Evolutionary conservation across 2,329 filamentous ascomycete genomes (phyloP).

Genomic region (Eutypa lata): DNA sequence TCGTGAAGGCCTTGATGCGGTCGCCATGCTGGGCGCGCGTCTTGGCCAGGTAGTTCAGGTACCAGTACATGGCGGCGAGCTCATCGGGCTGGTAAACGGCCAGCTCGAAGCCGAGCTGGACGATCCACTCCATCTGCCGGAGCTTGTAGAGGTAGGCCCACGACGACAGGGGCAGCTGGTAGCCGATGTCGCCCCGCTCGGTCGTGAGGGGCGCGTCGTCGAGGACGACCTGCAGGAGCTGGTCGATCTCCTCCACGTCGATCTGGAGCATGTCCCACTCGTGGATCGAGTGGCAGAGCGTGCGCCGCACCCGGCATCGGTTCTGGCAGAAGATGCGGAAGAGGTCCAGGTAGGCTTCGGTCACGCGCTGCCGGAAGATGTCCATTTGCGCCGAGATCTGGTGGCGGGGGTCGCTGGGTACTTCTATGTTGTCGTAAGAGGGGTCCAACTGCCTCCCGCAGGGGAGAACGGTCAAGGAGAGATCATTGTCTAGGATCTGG

Average conservation of each 20-base stretch:
- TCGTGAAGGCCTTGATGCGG: conserved; percentile 66
- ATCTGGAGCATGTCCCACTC: conserved; percentile 83
- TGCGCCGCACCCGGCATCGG: conserved; percentile 81
- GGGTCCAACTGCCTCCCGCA: conserved; percentile 68
- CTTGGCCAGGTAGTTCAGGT: conserved; percentile 71
- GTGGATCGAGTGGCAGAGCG: conserved; percentile 77
- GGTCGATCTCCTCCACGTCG: conserved; percentile 76
- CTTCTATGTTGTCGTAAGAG: conserved; percentile 72
- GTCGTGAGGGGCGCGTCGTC: conserved; percentile 57
- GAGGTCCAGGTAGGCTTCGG: conserved; percentile 76
- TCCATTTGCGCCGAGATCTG: conserved; percentile 74
- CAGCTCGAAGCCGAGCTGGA: conserved; percentile 92
- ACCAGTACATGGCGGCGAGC: conserved; percentile 86
- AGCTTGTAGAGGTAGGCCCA: conserved; percentile 92
- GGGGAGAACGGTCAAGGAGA: conserved; percentile 74
- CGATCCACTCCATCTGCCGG: conserved; percentile 79
- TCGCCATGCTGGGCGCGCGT: conserved; percentile 67
- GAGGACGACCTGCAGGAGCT: conserved; percentile 58
- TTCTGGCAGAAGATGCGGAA: conserved; percentile 87
- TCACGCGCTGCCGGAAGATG: conserved; percentile 56
- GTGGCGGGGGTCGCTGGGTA: conserved; percentile 69
- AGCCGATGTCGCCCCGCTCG: conserved; percentile 38
- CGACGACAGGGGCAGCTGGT: conserved; percentile 72
- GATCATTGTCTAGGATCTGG: conserved; percentile 75
- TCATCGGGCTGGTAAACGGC: conserved; percentile 87